These are phyloP conservation scores for Tripterygium wilfordii DNA, from an alignment of 177 flowering plant species.

Conservation along the genomic window DNA sequence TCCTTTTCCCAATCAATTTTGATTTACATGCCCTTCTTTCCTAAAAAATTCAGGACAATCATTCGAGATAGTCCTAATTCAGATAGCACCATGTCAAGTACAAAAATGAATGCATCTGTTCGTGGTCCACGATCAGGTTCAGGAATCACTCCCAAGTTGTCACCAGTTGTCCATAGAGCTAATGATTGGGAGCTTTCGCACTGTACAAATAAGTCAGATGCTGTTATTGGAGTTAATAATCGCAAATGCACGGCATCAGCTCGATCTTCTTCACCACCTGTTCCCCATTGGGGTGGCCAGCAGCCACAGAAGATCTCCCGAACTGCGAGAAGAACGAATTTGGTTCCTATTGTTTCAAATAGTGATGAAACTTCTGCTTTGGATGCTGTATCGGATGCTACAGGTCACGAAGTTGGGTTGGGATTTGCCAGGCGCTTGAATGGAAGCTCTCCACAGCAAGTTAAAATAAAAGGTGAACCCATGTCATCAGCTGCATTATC, in stretches of 20 bases:
- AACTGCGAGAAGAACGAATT: conserved; percentile 67
- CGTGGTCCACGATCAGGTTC: conserved; percentile 75
- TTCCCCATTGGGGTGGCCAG: conserved; percentile 72
- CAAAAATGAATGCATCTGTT: conserved; percentile 48
- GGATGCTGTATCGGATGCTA: conserved; percentile 40
- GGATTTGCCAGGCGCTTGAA: conserved; percentile 40
- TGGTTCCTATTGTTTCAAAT: conserved; percentile 49
- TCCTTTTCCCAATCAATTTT: too few species aligned
- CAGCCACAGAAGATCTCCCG: conserved; percentile 81
- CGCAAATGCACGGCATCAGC: conserved; percentile 62
- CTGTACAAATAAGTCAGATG: conserved; percentile 48
- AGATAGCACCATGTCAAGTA: conserved; percentile 51
- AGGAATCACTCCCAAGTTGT: conserved; percentile 42
- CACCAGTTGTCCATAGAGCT: conserved; percentile 47
- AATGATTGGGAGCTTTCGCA: conserved; percentile 73
- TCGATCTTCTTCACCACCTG: conserved; percentile 81
- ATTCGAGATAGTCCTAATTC: conserved; percentile 56
- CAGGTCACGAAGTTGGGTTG: conserved; percentile 40
- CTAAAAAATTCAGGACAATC: conserved; percentile 33
- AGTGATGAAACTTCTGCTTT: conserved; percentile 51
- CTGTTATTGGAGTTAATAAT: conserved; percentile 48
- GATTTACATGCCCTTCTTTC: neutral
- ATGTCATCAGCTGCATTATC: conserved; percentile 64
- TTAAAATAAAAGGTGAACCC: conserved; percentile 52
- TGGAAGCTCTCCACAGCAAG: conserved; percentile 49